These are phyloP conservation scores for Chrysopogon serrulatus DNA, from an alignment of 176 grass and related monocot genomes.

Conservation along the genomic window DNA sequence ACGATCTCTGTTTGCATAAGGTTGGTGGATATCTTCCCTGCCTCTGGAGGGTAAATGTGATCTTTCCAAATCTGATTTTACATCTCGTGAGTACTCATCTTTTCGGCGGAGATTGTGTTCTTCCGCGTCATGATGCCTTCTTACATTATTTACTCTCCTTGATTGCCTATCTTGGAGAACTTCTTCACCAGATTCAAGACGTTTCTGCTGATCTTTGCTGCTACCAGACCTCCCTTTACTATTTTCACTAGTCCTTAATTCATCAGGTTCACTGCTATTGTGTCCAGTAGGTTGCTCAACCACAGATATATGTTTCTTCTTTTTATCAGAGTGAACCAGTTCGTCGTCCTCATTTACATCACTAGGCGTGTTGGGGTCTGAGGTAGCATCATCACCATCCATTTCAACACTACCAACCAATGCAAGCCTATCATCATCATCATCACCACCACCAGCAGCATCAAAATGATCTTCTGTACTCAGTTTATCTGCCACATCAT, in stretches of 20 bases:
- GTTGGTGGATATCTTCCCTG: slow-evolving; percentile 53
- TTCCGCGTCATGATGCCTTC: slow-evolving; percentile 50
- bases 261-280: slow-evolving; percentile 48
- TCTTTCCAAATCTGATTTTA: slow-evolving; percentile 41
- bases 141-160: slow-evolving; percentile 40
- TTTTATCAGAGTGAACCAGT: slow-evolving; percentile 45
- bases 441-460: slow-evolving; percentile 34
- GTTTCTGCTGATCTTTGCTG: slow-evolving; percentile 61
- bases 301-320: slow-evolving; percentile 38
- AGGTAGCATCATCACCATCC: slow-evolving; percentile 63
- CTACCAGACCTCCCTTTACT: slow-evolving; percentile 68
- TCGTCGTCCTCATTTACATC: slow-evolving; percentile 44
- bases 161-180: slow-evolving; percentile 50
- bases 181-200: slow-evolving; percentile 65
- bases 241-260: slow-evolving; percentile 52
- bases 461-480: slow-evolving; percentile 57
- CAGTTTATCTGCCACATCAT: slow-evolving; percentile 50
- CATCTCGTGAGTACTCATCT: slow-evolving; percentile 34
- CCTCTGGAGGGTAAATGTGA: slow-evolving; percentile 40
- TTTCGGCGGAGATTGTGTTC: slow-evolving; percentile 39
- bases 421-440: slow-evolving; percentile 48
- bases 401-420: slow-evolving; percentile 64
- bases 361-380: slow-evolving; percentile 44
- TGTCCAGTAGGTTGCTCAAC: slow-evolving; percentile 38
- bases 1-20: slow-evolving; percentile 50